Evolutionary conservation across 2,329 filamentous ascomycete genomes (phyloP), one percentile per base, ranked within the genome.

Genomic region (Colletotrichum siamense): DNA sequence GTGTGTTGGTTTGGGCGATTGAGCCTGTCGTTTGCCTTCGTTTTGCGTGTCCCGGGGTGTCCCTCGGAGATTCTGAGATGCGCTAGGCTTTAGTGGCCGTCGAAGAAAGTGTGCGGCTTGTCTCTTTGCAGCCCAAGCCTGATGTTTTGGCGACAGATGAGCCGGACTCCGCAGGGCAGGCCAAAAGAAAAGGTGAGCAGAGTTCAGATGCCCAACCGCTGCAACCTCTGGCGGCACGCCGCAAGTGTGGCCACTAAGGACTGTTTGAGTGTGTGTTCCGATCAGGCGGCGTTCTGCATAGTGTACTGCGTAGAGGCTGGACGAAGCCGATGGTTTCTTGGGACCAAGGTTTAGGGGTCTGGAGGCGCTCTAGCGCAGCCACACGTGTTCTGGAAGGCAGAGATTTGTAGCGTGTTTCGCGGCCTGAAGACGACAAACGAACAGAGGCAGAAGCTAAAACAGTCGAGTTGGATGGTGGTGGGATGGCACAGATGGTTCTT

Each of bases 31-130:
- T 59, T 64, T 64, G 64, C 24, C 64, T 59, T 69, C 57, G 74
- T 76, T 74, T 76, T 59, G 70, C 59, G 64, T 69, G 4, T 72
- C 34, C 39, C 24, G 64, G 74, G 69, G 9, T 73, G 70, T 30
- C 65, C 70, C 70, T 74, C 74, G 74, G 64, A 74, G 59, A 59
- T 61, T 66, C 74, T 69, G 65, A 74, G 70, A 61, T 74, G 70
- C 64, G 59, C 70, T 73, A 76, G 57, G 62, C 16, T 12, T 49
- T 76, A 73, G 73, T 36, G 70, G 70, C 57, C 59, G 73, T 22
- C 69, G 64, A 49, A 52, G 64, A 73, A 73, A 73, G 73, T 63
- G 69, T 63, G 69, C 44, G 36, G 73, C 57, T 64, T 63, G 73
- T 68, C 63, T 69, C 32, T 76, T 63, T 73, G 69, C 63, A 69